Evolutionary conservation across 164 flowering plant genomes (phyloP), one percentile per base, ranked within the genome.

Genomic region (Vitis rupestris): DNA sequence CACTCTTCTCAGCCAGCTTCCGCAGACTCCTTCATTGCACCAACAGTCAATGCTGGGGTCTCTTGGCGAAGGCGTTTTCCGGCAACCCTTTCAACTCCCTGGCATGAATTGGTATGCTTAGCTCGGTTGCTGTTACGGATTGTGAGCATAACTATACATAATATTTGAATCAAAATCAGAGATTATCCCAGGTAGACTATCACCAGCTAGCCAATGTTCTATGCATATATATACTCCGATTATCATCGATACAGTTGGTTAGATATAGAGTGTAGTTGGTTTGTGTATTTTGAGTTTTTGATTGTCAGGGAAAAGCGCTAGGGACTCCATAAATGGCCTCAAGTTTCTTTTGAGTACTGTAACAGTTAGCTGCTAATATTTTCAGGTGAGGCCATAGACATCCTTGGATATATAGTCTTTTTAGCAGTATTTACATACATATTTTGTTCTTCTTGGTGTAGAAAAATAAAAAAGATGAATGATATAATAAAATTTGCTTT

Each of bases 51-150:
- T 82, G 72, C 49, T 82, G 52, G 89, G 87, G 70, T 67, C 81
- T 12, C 23, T 85, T 17, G 84, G 86, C 0, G 92, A 85, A 44
- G 89, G 85, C 14, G 67, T 76, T 59, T 82, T 81, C 63, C 77
- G 91, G 70, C 84, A 80, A 30, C 80, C 85, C 1, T 90, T 71
- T 65, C 89, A 86, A 29, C 79, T 84, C 1, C 75, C 81, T 2
- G 89, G 89, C 52, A 70, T 88, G 81, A 86, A 88, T 65, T 92
- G 97, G 97, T 87, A 80, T 76, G 29, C 92, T 67, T 74, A 68
- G 54, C 44, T 37, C 44, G 4, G 44, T 37, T 37, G 44, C 44
- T 8, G 7, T 37, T 37, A 3, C 7, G 44, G 6, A 37, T 37
- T 6, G 44, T 37, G 44, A 37, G 44, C 44, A 37, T 37, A 3